Evolutionary conservation across 2,329 filamentous ascomycete genomes (phyloP).

Genomic region (Ophiostoma sp.): DNA sequence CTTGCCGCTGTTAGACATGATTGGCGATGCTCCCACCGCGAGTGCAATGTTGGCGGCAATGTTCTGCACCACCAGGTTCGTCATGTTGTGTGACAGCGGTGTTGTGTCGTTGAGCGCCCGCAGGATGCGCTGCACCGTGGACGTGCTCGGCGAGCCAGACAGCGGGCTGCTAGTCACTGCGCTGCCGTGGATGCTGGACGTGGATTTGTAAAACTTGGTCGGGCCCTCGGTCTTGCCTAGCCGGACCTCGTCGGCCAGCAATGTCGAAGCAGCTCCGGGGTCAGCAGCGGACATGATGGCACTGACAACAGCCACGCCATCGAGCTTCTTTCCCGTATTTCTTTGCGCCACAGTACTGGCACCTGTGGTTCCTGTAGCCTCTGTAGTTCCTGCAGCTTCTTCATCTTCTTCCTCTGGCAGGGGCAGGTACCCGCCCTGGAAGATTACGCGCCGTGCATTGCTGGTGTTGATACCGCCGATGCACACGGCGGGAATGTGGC

Average conservation of each 20-base stretch:
- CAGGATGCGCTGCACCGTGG: conserved; percentile 43
- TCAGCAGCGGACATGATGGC: conserved; percentile 72
- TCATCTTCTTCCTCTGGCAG: neutral
- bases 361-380: neutral
- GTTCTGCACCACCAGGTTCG: conserved; percentile 92
- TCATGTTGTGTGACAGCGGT: conserved; percentile 93
- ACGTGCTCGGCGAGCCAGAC: conserved; percentile 15
- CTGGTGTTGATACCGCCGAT: conserved; percentile 81
- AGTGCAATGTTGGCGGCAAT: conserved; percentile 88
- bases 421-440: conserved; percentile 49
- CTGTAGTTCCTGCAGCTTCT: neutral
- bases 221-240: conserved; percentile 18
- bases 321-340: conserved; percentile 51
- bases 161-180: neutral
- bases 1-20: conserved; percentile 84
- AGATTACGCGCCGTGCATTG: conserved; percentile 69
- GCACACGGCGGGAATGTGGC: conserved; percentile 60
- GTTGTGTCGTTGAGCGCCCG: conserved; percentile 54
- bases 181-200: neutral
- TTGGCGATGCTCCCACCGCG: conserved; percentile 77
- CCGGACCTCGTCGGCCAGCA: conserved; percentile 54
- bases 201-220: conserved; percentile 13
- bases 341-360: neutral
- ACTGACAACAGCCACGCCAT: conserved; percentile 84
- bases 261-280: conserved; percentile 56